phyloP scores from a whole-genome alignment of 2,329 filamentous ascomycete genomes.

The Talaromyces sp. region DNA sequence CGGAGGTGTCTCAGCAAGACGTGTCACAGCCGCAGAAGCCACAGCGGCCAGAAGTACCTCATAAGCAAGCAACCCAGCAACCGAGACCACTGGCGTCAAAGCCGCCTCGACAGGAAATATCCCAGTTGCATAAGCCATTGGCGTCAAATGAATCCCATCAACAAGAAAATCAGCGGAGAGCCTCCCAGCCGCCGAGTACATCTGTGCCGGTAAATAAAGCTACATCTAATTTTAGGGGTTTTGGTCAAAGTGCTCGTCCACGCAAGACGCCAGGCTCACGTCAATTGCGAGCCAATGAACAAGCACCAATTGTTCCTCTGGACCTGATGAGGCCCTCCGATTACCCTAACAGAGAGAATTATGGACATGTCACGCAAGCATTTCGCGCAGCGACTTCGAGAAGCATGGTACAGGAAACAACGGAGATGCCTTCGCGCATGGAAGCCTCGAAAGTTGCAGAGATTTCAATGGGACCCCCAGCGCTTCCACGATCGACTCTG shows the following conservation, averaged over 20 bases:
- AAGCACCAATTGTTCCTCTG: slow-evolving; percentile 39
- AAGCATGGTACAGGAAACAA: neutral
- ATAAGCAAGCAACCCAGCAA: too few species aligned
- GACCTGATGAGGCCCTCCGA: slow-evolving; percentile 41
- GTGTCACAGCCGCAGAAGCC: too few species aligned
- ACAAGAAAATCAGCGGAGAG: neutral
- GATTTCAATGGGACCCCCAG: neutral
- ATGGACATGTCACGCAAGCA: neutral
- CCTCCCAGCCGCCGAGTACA: too few species aligned
- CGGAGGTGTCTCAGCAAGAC: too few species aligned
- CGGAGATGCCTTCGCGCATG: neutral
- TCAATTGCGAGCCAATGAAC: slow-evolving; percentile 26
- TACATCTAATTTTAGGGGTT: neutral
- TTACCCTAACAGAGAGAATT: slow-evolving; percentile 22
- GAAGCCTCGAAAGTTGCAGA: neutral
- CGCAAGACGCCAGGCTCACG: neutral
- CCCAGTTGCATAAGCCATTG: too few species aligned
- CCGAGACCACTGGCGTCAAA: too few species aligned
- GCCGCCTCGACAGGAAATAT: neutral
- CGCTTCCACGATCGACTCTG: too few species aligned
- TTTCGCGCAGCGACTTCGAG: neutral
- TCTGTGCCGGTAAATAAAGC: too few species aligned
- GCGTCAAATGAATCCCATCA: too few species aligned
- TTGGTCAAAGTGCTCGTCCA: neutral
- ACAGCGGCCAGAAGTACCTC: too few species aligned